These are phyloP conservation scores for Zymoseptoria ardabiliae DNA, from an alignment of 2,329 filamentous ascomycete genomes.

Conservation along the genomic window DNA sequence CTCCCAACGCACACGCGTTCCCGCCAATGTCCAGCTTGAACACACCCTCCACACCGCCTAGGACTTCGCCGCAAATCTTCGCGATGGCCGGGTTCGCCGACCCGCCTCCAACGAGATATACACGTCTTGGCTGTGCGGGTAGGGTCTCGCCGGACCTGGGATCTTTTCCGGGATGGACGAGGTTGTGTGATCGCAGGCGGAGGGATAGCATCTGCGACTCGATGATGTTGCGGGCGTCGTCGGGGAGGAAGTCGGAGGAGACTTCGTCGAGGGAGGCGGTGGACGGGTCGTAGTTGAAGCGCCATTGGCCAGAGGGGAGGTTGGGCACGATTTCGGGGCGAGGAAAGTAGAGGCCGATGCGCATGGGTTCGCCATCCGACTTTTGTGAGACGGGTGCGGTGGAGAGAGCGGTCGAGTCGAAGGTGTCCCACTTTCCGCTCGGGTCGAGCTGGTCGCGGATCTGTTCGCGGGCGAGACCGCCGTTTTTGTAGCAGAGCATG, in stretches of 20 bases:
- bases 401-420: conserved; percentile 65
- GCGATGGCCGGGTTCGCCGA: conserved; percentile 86
- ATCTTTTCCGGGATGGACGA: conserved; percentile 47
- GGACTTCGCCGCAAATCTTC: conserved; percentile 73
- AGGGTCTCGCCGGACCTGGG: conserved; percentile 46
- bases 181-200: conserved; percentile 70
- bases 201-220: conserved; percentile 94
- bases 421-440: conserved; percentile 61
- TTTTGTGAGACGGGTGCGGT: conserved; percentile 62
- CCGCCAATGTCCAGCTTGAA: conserved; percentile 91
- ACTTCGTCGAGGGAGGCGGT: conserved; percentile 40
- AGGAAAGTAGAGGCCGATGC: conserved; percentile 89
- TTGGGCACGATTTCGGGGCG: conserved; percentile 95
- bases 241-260: conserved; percentile 41
- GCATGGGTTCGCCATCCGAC: conserved; percentile 51
- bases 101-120: conserved; percentile 92
- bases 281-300: conserved; percentile 55
- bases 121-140: conserved; percentile 75
- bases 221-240: conserved; percentile 77
- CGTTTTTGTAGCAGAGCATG: conserved; percentile 99
- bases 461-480: conserved; percentile 82
- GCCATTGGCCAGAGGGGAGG: conserved; percentile 76
- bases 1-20: conserved; percentile 88
- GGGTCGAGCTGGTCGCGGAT: conserved; percentile 68
- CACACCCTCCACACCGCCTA: conserved; percentile 82